Conservation (phyloP, 1,139 yeast genomes). For the Diutina pseudorugosa region DNA sequence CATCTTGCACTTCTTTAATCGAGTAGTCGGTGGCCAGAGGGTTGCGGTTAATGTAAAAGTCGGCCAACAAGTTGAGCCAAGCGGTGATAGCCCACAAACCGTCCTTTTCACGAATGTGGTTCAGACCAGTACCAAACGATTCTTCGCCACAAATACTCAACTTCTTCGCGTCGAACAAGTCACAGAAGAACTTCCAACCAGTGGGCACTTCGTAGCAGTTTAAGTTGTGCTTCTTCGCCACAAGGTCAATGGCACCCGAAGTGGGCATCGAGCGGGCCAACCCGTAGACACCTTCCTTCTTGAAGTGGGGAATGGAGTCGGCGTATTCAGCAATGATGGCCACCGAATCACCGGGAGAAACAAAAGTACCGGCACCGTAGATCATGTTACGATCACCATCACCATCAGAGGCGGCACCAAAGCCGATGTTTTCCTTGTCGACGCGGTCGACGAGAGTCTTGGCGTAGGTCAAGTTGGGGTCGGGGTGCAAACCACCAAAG, state of each 20-base stretch:
- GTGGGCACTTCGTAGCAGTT: conserved; percentile 92
- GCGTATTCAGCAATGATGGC: conserved; percentile 96
- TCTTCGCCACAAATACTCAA: conserved; percentile 97
- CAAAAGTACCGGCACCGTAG: conserved; percentile 91
- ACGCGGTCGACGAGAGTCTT: conserved; percentile 76
- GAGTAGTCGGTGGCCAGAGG: conserved; percentile 41
- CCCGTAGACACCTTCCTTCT: conserved; percentile 77
- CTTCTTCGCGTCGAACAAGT: conserved; percentile 83
- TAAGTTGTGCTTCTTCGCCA: conserved; percentile 68
- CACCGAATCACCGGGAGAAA: conserved; percentile 96
- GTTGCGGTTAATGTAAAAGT: conserved; percentile 45
- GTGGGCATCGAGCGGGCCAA: conserved; percentile 99
- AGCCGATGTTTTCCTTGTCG: conserved; percentile 67
- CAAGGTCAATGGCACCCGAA: conserved; percentile 85
- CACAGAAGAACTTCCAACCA: conserved; percentile 98
- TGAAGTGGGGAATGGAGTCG: conserved; percentile 77
- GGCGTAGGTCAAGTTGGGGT: conserved; percentile 94
- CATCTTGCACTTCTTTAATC: conserved; percentile 67
- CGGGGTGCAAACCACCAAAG: conserved; percentile 97
- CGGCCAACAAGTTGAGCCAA: conserved; percentile 92
- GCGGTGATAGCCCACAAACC: conserved; percentile 97
- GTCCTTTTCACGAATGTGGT: conserved; percentile 95
- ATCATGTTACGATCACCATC: conserved; percentile 99
- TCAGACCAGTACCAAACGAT: conserved; percentile 95
- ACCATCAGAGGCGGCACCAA: conserved; percentile 98